Conservation (phyloP, 257 asterid genomes). For the Fraxinus cuspidata region DNA sequence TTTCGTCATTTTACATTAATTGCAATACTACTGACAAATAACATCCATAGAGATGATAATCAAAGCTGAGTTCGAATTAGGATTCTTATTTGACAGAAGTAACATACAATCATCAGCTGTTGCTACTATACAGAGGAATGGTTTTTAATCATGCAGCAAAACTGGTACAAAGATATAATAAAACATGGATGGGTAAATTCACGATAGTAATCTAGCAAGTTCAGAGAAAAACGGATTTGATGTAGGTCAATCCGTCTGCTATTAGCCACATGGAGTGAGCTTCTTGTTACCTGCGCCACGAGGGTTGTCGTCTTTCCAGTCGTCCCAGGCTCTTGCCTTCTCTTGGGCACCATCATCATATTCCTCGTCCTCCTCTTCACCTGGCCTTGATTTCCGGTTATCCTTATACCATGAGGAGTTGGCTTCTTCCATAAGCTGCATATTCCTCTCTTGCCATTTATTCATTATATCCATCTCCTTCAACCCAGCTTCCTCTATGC, state of each 20-base stretch:
- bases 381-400: constrained; percentile 39
- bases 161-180: neutral
- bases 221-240: neutral
- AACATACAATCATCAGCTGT: constrained; percentile 6
- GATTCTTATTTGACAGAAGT: neutral
- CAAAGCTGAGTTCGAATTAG: neutral
- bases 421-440: constrained; percentile 84
- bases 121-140: constrained; percentile 31
- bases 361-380: constrained; percentile 55
- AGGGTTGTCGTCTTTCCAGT: constrained; percentile 98
- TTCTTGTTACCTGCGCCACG: constrained; percentile 98
- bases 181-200: neutral
- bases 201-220: neutral
- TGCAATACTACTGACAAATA: too few species aligned
- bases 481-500: constrained; percentile 98
- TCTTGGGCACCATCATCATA: constrained; percentile 89
- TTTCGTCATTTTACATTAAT: too few species aligned
- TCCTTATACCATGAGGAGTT: constrained; percentile 88
- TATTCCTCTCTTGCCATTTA: constrained; percentile 78
- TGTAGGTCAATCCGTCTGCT: neutral
- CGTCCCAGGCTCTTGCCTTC: constrained; percentile 96
- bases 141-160: constrained; percentile 17
- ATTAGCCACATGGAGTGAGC: constrained; percentile 94
- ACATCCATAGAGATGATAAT: neutral
- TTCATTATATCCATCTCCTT: constrained; percentile 98